A percentile compares a stretch with the other conserved stretches of the same genome.
Evolutionary conservation across 768 basidiomycete genomes (phyloP).

Genomic region (Leccinum variicolor): DNA sequence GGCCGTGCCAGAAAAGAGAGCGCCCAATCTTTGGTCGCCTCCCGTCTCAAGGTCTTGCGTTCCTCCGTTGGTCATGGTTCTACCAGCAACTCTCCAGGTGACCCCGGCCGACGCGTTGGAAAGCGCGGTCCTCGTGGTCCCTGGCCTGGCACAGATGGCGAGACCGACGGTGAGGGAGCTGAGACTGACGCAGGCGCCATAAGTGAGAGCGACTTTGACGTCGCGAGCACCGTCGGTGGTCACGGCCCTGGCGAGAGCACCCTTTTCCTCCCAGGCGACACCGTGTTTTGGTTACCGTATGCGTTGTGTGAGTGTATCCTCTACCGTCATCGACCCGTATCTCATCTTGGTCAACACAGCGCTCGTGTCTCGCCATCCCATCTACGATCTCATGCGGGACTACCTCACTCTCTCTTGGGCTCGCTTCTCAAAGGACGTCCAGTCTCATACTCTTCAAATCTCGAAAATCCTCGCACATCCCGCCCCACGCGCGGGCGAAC

Average conservation of each 20-base stretch:
- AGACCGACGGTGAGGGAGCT: constrained; percentile 74
- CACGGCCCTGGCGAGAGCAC: constrained; percentile 87
- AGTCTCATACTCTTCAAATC: constrained; percentile 87
- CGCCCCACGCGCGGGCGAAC: constrained; percentile 81
- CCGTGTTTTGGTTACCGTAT: constrained; percentile 94
- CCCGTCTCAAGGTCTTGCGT: constrained; percentile 64
- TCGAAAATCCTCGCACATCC: constrained; percentile 86
- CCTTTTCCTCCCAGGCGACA: constrained; percentile 82
- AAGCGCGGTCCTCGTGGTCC: constrained; percentile 63
- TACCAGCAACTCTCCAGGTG: constrained; percentile 39
- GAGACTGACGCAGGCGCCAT: constrained; percentile 68
- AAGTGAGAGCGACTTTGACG: constrained; percentile 86
- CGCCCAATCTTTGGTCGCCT: constrained; percentile 65
- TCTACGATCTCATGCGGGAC: constrained; percentile 94
- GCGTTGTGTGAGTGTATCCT: constrained; percentile 64
- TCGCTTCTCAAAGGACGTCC: constrained; percentile 90
- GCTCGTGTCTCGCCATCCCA: constrained; percentile 86
- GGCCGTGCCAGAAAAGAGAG: constrained; percentile 77
- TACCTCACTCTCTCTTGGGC: constrained; percentile 96
- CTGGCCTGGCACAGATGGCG: constrained; percentile 63
- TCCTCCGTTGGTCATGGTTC: constrained; percentile 47
- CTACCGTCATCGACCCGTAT: not conserved
- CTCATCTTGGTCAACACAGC: constrained; percentile 40
- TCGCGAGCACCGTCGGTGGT: constrained; percentile 68
- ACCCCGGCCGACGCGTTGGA: constrained; percentile 58